Evolutionary conservation across 371 early-diverging fungal species (phyloP).

Genomic region (Lichtheimia hyalospora): DNA sequence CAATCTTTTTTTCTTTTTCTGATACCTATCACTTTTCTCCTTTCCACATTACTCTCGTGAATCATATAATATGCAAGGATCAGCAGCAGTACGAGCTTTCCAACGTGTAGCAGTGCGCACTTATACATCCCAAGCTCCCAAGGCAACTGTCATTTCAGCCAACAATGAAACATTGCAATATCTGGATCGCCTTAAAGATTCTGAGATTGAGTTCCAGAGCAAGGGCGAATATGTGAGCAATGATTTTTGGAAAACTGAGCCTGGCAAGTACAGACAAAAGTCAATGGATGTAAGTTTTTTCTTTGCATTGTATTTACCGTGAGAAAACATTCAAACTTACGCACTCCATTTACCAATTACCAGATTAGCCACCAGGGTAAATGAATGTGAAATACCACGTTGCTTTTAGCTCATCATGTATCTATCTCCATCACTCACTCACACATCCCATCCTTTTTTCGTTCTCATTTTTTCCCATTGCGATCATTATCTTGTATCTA

Average conservation of each 20-base stretch:
- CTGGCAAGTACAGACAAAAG: conserved; percentile 10
- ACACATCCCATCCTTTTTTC: no score
- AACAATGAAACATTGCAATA: conserved; percentile 16
- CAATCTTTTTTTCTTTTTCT: background rate
- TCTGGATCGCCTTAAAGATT: conserved; percentile 16
- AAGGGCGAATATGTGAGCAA: conserved; percentile 12
- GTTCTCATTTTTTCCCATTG: no score
- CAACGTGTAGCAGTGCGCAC: conserved; percentile 2
- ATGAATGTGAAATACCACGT: no score
- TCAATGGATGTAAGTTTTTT: conserved; percentile 2
- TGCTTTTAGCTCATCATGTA: no score
- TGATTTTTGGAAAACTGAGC: conserved; percentile 21
- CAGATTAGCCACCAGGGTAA: no score
- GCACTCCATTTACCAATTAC: no score
- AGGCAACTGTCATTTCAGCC: background rate
- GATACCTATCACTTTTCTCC: background rate
- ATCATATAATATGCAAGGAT: conserved; percentile 1
- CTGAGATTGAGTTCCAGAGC: conserved; percentile 19
- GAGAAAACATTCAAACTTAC: no score
- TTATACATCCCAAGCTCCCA: conserved; percentile 9
- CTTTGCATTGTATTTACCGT: no score
- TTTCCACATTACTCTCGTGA: background rate
- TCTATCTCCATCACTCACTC: no score
- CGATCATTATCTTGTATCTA: no score
- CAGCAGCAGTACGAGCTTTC: background rate